Base-by-base conservation (phyloP, 495 filamentous ascomycete species). In the Penicillium argentinense region DNA sequence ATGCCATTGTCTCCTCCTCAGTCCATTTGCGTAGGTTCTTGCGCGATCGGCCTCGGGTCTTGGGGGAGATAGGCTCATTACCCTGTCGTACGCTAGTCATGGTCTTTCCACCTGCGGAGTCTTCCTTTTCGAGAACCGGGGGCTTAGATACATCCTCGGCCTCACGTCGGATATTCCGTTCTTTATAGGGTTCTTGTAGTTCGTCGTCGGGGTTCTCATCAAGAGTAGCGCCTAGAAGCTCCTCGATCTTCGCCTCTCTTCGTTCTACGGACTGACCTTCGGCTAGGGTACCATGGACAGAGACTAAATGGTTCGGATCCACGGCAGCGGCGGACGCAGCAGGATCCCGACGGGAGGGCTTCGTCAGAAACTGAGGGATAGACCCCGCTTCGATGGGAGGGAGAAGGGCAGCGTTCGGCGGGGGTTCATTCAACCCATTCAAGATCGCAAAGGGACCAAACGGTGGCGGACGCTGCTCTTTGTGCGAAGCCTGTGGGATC, bases 1-100 rank as follows among this genome's bases (percentile, higher is more conserved):
- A 68, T 42, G 85, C 77, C 18, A 83, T 81, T 1, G 89, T 95
- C 60, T 96, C 91, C 55, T 90, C 82, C 39, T 93, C 85, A 0
- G 84, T 84, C 90, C 90, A 96, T 53, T 81, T 86, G 44, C 76
- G 78, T 49, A 74, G 16, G 27, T 73, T 74, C 39, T 69, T 74
- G 39, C 71, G 69, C 5, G 71, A 73, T 26, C 72, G 68, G 24
- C 72, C 72, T 5, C 70, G 56, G 5, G 63, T 60, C 34, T 70
- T 73, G 2, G 72, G 72, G 2, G 70, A 72, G 29, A 72, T 23
- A 1, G 67, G 72, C 27, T 55, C 45, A 38, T 63, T 39, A 21
- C 39, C 54, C 54, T 66, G 52, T 42, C 59, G 39, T 9, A 44
- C 36, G 38, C 45, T 29, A 28, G 43, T 33, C 26, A 38, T 26